Evolutionary conservation across 495 filamentous ascomycete species (phyloP).

Genomic region (Poronia punctata): DNA sequence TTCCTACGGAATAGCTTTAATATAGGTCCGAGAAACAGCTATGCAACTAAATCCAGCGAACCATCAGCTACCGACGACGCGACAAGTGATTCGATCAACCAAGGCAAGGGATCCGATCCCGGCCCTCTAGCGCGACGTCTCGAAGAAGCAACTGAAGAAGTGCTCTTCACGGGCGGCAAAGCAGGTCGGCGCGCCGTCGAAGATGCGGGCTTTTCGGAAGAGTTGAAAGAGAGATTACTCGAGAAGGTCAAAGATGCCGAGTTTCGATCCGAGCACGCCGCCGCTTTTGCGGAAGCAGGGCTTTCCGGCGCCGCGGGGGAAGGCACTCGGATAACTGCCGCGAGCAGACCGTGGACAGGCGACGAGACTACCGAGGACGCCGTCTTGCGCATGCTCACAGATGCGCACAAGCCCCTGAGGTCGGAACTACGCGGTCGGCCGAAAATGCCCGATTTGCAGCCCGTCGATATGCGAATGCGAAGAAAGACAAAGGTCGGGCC

Average conservation of each 20-base stretch:
- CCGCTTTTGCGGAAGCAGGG: slow-evolving; percentile 59
- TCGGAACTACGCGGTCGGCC: slow-evolving; percentile 33
- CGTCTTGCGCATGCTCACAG: slow-evolving; percentile 80
- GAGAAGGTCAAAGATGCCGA: slow-evolving; percentile 63
- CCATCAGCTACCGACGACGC: neutral
- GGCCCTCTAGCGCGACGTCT: slow-evolving; percentile 71
- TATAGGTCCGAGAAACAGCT: slow-evolving; percentile 6
- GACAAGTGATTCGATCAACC: neutral
- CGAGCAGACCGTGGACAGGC: slow-evolving; percentile 70
- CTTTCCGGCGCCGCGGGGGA: slow-evolving; percentile 60
- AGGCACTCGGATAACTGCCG: slow-evolving; percentile 66
- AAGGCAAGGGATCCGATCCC: slow-evolving; percentile 10
- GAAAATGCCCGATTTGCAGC: slow-evolving; percentile 45
- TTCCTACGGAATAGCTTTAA: slow-evolving; percentile 3
- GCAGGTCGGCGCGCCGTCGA: slow-evolving; percentile 67
- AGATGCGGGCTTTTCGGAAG: slow-evolving; percentile 81
- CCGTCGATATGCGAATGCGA: slow-evolving; percentile 55
- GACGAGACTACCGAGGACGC: slow-evolving; percentile 66
- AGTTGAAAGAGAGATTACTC: slow-evolving; percentile 68
- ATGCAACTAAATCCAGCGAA: slow-evolving; percentile 9
- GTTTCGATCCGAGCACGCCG: slow-evolving; percentile 63
- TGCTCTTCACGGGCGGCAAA: slow-evolving; percentile 61
- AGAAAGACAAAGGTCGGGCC: slow-evolving; percentile 29
- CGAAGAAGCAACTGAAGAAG: slow-evolving; percentile 72
- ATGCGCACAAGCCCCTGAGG: slow-evolving; percentile 66